Base-by-base conservation (phyloP, 306 rosid genomes). In the Vigna nakashimae region DNA sequence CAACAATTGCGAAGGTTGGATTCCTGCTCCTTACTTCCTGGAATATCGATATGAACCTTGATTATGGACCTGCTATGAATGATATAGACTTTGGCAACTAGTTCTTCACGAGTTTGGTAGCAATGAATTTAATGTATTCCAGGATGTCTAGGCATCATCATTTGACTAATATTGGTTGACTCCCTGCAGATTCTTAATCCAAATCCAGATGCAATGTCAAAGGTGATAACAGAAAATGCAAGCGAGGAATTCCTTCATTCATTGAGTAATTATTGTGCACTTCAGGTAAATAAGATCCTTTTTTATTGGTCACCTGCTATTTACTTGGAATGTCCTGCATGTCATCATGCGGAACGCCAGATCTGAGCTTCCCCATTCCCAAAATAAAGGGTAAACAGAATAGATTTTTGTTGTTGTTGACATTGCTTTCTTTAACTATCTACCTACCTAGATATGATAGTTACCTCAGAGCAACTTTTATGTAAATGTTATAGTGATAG, bases 131-230 rank as follows among this genome's bases (percentile, higher is more conserved):
- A 71, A 62, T 78, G 45, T 74, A 43, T 45, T 70, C 15, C 4
- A 9, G 69, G 52, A 17, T 67, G 65, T 71, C 74, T 80, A 51
- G 36, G 58, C 74, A 45, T 72, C 49, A 60, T 43, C 36, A 65
- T 65, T 65, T 51, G 52, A 51, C 51, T 80, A 50, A 82, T 69
- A 38, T 58, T 76, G 84, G 68, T 60, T 75, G 75, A 34, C 52
- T 52, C 74, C 79, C 43, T 80, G 76, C 89, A 95, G 99, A 95
- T 95, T 92, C 98, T 95, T 73, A 95, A 95, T 90, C 99, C 99
- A 55, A 95, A 95, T 80, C 99, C 99, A 70, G 97, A 95, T 79
- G 99, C 99, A 68, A 95, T 95, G 99, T 87, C 99, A 76, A 92
- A 91, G 88, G 87, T 95, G 93, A 95, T 95, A 69, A 95, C 98